Evolutionary conservation across 441 rosid genomes (phyloP).

Genomic region (Populus hybrid): DNA sequence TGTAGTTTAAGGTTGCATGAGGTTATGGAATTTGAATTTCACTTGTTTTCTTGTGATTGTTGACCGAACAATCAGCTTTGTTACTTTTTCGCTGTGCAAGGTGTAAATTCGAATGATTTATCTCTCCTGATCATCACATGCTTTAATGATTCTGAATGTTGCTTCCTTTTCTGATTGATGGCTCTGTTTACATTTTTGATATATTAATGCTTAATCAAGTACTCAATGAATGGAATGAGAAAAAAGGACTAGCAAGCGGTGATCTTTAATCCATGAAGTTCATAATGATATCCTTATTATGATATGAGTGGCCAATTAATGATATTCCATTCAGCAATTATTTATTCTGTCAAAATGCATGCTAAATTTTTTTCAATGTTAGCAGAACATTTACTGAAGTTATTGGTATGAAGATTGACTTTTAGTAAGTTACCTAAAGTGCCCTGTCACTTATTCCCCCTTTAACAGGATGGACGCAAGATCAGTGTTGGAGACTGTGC

Average conservation of each 20-base stretch:
- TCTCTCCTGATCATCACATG: neutral
- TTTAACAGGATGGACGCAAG: conserved; percentile 25
- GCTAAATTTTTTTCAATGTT: too few species aligned
- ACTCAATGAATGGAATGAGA: neutral
- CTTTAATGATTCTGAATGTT: neutral
- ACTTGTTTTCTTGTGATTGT: neutral
- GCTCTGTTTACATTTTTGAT: neutral
- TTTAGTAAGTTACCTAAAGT: neutral
- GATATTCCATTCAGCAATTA: neutral
- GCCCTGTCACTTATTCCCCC: neutral
- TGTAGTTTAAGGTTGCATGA: neutral
- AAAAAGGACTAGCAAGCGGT: neutral
- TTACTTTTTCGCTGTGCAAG: neutral
- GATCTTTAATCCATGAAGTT: neutral
- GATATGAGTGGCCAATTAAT: neutral
- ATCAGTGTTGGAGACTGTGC: too few species aligned
- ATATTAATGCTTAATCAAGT: neutral
- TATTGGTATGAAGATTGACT: neutral
- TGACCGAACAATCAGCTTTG: neutral
- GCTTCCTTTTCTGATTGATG: neutral
- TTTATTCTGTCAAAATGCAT: neutral
- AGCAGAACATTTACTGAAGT: neutral
- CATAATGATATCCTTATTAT: neutral
- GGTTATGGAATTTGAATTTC: neutral
- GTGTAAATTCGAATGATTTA: neutral